Percentiles rank a stretch among this genome's conserved stretches.
Evolutionary conservation across 129 eudicot genomes (phyloP).

Genomic region (Daucus carota): DH1_v3.0 NC_030388.2:32435001-32435500

Average conservation of each 20-base stretch:
- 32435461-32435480: no score
- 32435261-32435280: neutral
- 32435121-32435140: neutral
- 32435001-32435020: neutral
- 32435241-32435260: neutral
- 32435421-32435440: no score
- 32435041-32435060: neutral
- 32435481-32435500: no score
- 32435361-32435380: neutral
- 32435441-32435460: no score
- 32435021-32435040: neutral
- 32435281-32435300: neutral
- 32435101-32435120: neutral
- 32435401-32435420: neutral
- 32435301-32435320: neutral
- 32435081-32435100: neutral
- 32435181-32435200: no score
- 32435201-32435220: neutral
- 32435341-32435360: conserved; percentile 1
- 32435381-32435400: neutral
- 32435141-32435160: no score
- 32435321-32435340: neutral
- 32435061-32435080: neutral
- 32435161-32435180: no score
- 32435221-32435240: no score